Percentiles rank a stretch among this genome's conserved stretches.
phyloP scores from a whole-genome alignment of 768 basidiomycete genomes.

The Amanita jacksonii region DNA sequence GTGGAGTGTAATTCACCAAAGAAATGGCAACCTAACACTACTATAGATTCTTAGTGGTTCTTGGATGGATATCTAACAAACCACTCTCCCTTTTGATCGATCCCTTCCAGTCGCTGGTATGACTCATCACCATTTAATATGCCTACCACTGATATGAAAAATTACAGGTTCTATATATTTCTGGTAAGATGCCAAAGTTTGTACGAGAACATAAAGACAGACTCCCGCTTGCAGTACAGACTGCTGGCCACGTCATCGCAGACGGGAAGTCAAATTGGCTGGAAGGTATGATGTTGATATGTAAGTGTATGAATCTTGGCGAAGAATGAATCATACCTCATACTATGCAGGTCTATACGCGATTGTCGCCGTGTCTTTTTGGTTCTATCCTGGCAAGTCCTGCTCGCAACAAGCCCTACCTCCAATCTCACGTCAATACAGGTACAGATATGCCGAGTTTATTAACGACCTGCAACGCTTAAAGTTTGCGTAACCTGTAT shows the following conservation, averaged over 20 bases:
- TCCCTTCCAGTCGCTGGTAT: slow-evolving; percentile 64
- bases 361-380: slow-evolving; percentile 66
- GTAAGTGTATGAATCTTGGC: slow-evolving; percentile 22
- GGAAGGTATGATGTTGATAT: slow-evolving; percentile 78
- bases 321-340: not conserved
- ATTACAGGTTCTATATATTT: slow-evolving; percentile 34
- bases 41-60: slow-evolving; percentile 58
- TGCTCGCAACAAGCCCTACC: not conserved
- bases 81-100: slow-evolving; percentile 79
- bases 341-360: slow-evolving; percentile 46
- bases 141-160: not conserved
- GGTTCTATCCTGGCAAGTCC: slow-evolving; percentile 48
- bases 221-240: slow-evolving; percentile 39
- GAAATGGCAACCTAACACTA: not conserved
- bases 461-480: not conserved
- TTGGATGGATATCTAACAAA: slow-evolving; percentile 77
- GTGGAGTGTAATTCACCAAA: slow-evolving; percentile 8
- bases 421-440: not conserved
- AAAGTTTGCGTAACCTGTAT: too few species aligned
- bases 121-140: slow-evolving; percentile 14
- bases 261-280: slow-evolving; percentile 91
- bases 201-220: not conserved
- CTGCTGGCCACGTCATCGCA: slow-evolving; percentile 76
- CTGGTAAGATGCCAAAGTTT: slow-evolving; percentile 23
- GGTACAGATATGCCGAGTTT: not conserved